These are phyloP conservation scores for Verticillium isaacii DNA, from an alignment of 2,329 filamentous ascomycete species.

Conservation along the genomic window DNA sequence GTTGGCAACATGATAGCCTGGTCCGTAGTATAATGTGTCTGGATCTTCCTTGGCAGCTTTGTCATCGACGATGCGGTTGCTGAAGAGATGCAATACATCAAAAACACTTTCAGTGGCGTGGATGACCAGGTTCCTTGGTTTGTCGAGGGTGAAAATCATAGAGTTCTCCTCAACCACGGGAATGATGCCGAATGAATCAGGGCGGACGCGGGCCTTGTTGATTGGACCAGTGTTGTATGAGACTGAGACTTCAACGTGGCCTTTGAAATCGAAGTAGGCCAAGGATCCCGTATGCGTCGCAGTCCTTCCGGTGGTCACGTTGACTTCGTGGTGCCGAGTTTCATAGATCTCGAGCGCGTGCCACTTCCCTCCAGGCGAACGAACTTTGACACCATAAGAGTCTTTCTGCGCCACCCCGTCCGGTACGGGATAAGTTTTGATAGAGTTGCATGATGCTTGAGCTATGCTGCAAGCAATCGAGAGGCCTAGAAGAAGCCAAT, in stretches of 20 bases:
- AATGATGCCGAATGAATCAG: background rate
- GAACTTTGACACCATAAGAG: background rate
- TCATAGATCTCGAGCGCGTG: background rate
- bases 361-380: background rate
- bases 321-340: slow-evolving; percentile 3
- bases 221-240: background rate
- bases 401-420: background rate
- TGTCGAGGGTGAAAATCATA: background rate
- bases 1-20: slow-evolving; percentile 15
- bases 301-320: slow-evolving; percentile 1
- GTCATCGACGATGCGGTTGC: slow-evolving; percentile 12
- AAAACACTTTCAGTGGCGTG: slow-evolving; percentile 18
- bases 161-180: background rate
- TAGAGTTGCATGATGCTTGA: background rate
- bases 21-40: slow-evolving; percentile 16
- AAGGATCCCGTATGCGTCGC: background rate
- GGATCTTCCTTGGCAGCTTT: slow-evolving; percentile 1
- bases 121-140: background rate
- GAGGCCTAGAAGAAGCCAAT: background rate
- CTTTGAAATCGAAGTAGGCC: slow-evolving; percentile 1
- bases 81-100: slow-evolving; percentile 16
- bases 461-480: background rate
- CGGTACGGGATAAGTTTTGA: background rate
- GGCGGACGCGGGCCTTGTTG: background rate
- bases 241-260: background rate